phyloP scores from a whole-genome alignment of 768 basidiomycete genomes.

The Cyclocybe aegerita region DNA sequence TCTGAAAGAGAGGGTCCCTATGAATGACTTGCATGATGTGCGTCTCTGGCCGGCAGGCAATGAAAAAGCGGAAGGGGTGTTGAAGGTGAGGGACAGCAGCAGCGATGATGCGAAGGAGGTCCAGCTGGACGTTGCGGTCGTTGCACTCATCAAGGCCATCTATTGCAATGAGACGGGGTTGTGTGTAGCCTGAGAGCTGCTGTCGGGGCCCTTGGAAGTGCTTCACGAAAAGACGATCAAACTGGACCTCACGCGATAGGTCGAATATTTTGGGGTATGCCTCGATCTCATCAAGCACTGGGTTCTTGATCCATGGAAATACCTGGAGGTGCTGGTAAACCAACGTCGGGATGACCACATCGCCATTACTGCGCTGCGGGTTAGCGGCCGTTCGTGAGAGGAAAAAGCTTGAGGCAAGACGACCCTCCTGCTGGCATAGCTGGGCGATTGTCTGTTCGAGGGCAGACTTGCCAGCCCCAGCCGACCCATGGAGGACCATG shows the following conservation, averaged over 20 bases:
- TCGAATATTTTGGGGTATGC: constrained; percentile 8
- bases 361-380: constrained; percentile 4
- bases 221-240: constrained; percentile 4
- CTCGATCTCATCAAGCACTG: constrained; percentile 4
- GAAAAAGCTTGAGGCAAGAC: constrained; percentile 11
- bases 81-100: background rate
- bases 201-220: constrained; percentile 1
- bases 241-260: constrained; percentile 7
- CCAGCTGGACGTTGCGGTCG: background rate
- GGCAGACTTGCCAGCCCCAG: constrained; percentile 15
- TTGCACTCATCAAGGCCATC: constrained; percentile 20
- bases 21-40: constrained; percentile 9
- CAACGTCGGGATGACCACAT: constrained; percentile 12
- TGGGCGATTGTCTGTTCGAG: constrained; percentile 16
- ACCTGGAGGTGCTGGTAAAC: constrained; percentile 10
- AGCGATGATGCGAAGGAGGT: constrained; percentile 6
- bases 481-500: constrained; percentile 15
- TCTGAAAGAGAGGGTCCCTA: background rate
- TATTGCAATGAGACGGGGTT: constrained; percentile 11
- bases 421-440: constrained; percentile 2
- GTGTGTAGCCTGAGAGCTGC: background rate
- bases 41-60: constrained; percentile 17
- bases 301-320: constrained; percentile 7
- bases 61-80: constrained; percentile 11
- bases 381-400: constrained; percentile 10